A percentile compares a stretch with the other conserved stretches of the same genome.
phyloP scores from a whole-genome alignment of 2,329 filamentous ascomycete genomes.

The Raffaelea arxii region DNA sequence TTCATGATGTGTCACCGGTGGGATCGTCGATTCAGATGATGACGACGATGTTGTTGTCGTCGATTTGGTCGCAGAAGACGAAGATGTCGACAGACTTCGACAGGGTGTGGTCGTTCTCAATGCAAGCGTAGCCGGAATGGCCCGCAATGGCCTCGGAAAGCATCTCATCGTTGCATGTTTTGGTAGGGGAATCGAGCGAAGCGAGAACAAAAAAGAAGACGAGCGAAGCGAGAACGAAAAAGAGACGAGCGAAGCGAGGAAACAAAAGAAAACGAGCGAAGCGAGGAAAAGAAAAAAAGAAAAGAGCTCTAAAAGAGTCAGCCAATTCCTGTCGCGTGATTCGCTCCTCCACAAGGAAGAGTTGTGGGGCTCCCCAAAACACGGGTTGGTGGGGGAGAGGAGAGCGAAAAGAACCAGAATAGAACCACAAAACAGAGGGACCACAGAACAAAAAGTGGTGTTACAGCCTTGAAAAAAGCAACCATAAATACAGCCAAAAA shows the following conservation, averaged over 20 bases:
- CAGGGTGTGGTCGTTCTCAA: neutral
- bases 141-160: slow-evolving; percentile 28
- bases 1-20: neutral
- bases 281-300: neutral
- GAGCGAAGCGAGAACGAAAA: neutral
- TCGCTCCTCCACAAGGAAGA: neutral
- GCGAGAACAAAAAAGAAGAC: neutral
- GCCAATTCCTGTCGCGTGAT: neutral
- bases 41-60: slow-evolving; percentile 23
- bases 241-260: neutral
- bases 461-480: no score
- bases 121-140: slow-evolving; percentile 16
- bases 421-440: no score
- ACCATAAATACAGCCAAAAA: no score
- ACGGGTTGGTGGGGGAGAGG: no score
- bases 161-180: slow-evolving; percentile 37
- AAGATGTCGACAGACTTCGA: neutral
- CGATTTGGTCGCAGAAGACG: slow-evolving; percentile 21
- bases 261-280: neutral
- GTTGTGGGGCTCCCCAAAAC: no score
- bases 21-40: no score
- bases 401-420: no score
- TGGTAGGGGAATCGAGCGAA: neutral
- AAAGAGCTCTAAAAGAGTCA: neutral
- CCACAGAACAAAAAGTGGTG: no score